A percentile compares a stretch with the other conserved stretches of the same genome.
phyloP scores from a whole-genome alignment of 2,329 filamentous ascomycete genomes.

The Hypoxylon sp. region DNA sequence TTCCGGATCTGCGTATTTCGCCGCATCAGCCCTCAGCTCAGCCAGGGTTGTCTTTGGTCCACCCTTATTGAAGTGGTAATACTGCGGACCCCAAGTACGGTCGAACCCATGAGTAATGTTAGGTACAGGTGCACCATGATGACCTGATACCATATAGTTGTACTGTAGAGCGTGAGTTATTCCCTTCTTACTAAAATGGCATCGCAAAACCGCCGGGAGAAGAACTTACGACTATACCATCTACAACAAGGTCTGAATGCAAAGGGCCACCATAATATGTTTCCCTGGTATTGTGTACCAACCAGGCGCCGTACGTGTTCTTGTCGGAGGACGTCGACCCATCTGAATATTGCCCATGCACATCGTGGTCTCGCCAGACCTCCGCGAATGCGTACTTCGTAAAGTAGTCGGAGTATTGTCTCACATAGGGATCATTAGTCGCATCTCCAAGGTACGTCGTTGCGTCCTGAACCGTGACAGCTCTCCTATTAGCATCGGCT shows the following conservation, averaged over 20 bases:
- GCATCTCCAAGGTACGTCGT: constrained; percentile 72
- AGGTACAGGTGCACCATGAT: constrained; percentile 70
- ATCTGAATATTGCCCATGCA: constrained; percentile 68
- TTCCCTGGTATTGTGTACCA: constrained; percentile 75
- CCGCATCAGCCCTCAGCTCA: constrained; percentile 68
- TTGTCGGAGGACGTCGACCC: constrained; percentile 65
- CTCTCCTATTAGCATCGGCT: constrained; percentile 57
- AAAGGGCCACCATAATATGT: constrained; percentile 74
- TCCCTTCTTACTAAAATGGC: not conserved
- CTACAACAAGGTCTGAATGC: constrained; percentile 74
- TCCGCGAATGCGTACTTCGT: constrained; percentile 76
- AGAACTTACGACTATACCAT: constrained; percentile 70
- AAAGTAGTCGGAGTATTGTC: constrained; percentile 71
- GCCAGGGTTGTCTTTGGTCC: constrained; percentile 61
- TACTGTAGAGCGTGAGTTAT: constrained; percentile 39
- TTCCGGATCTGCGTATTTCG: constrained; percentile 63
- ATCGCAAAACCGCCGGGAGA: not conserved
- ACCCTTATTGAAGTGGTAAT: constrained; percentile 74
- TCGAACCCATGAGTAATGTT: constrained; percentile 76
- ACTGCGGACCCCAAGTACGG: constrained; percentile 74
- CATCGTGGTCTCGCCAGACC: constrained; percentile 70
- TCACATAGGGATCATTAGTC: constrained; percentile 68
- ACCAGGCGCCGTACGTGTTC: constrained; percentile 71
- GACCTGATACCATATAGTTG: constrained; percentile 65
- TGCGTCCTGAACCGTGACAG: constrained; percentile 72